phyloP scores from a whole-genome alignment of 2,329 filamentous ascomycete species.

The Clonostachys rhizophaga region DNA sequence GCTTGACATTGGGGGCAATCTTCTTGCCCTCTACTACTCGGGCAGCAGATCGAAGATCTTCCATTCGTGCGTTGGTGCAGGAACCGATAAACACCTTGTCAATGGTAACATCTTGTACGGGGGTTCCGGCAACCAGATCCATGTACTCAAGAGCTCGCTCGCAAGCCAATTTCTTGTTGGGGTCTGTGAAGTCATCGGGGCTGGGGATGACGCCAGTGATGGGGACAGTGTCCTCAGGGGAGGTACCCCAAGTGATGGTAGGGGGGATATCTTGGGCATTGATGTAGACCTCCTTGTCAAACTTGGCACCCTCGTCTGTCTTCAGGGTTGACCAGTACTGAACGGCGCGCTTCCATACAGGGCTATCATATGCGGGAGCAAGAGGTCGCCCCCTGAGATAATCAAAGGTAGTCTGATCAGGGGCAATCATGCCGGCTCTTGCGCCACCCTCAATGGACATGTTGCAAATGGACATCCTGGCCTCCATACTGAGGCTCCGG shows the following conservation, averaged over 20 bases:
- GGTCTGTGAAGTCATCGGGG: conserved; percentile 78
- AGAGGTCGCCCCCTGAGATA: conserved; percentile 91
- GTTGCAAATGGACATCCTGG: conserved; percentile 98
- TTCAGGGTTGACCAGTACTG: conserved; percentile 84
- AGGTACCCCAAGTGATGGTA: conserved; percentile 95
- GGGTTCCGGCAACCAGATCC: conserved; percentile 81
- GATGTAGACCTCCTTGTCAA: conserved; percentile 84
- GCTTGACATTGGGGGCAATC: conserved; percentile 82
- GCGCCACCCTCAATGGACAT: conserved; percentile 98
- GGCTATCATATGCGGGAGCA: conserved; percentile 76
- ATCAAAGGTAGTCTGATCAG: conserved; percentile 89
- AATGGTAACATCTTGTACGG: conserved; percentile 84
- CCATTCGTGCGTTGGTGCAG: conserved; percentile 95
- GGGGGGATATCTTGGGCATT: conserved; percentile 90
- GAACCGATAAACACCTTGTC: conserved; percentile 99
- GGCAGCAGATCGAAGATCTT: conserved; percentile 87
- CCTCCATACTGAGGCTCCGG: conserved; percentile 85
- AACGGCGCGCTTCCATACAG: conserved; percentile 85
- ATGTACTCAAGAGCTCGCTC: conserved; percentile 90
- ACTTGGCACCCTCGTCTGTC: conserved; percentile 85
- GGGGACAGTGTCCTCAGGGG: conserved; percentile 91
- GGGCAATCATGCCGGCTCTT: conserved; percentile 93
- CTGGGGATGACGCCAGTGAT: conserved; percentile 90
- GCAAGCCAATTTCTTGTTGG: conserved; percentile 75
- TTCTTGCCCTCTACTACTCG: conserved; percentile 83